Evolutionary conservation across 495 filamentous ascomycete genomes (phyloP), one percentile per base, ranked within the genome.

Genomic region (Chaetomidium leptoderma): DNA sequence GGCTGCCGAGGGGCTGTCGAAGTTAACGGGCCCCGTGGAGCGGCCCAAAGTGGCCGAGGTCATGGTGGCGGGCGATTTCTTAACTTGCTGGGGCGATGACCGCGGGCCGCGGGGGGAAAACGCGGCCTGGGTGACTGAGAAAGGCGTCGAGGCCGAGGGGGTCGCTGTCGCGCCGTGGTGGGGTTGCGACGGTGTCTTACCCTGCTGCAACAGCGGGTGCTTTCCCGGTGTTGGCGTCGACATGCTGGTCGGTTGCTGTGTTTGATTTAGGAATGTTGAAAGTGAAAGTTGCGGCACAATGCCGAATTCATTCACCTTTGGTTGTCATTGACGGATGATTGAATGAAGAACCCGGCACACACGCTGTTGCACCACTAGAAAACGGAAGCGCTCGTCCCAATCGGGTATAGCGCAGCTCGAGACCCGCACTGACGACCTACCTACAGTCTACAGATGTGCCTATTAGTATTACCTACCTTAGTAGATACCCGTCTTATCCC

Each of bases 81-180:
- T 82, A 27, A 78, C 65, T 50, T 80, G 77, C 66, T 81, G 78
- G 5, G 80, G 80, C 30, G 80, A 83, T 29, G 76, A 78, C 10
- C 74, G 67, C 43, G 75, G 66, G 47, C 77, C 75, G 32, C 68
- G 69, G 9, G 80, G 80, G 1, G 80, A 83, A 56, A 83, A 76
- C 16, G 72, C 76, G 48, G 75, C 71, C 37, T 75, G 77, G 37
- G 72, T 68, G 24, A 65, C 70, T 3, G 80, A 81, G 64, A 82
- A 82, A 17, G 79, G 80, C 3, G 79, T 81, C 44, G 80, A 83
- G 16, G 77, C 77, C 30, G 79, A 77, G 7, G 79, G 80, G 5
- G 80, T 82, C 9, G 74, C 77, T 13, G 72, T 76, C 5, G 73
- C 73, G n/a, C 68, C 76, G 6, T 74, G 70, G 17, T 72, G 71